phyloP scores from a whole-genome alignment of 495 filamentous ascomycete genomes.

The Talaromyces ruber region DNA sequence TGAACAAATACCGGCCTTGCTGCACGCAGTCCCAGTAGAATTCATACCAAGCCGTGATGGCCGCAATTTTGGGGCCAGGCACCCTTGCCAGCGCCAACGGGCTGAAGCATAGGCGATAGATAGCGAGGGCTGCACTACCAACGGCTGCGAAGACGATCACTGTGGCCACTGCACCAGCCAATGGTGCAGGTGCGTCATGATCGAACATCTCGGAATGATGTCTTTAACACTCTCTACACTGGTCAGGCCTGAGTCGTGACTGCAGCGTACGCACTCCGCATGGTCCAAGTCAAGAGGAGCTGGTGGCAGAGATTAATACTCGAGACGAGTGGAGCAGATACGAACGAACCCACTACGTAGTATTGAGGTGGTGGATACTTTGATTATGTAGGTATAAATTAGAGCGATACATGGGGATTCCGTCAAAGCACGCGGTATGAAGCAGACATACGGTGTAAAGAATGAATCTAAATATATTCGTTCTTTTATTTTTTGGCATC shows the following conservation, averaged over 20 bases:
- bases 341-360: background rate
- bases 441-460: no score
- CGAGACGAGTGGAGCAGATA: background rate
- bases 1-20: slow-evolving; percentile 15
- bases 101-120: slow-evolving; percentile 32
- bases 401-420: no score
- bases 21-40: slow-evolving; percentile 18
- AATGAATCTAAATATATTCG: no score
- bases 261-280: background rate
- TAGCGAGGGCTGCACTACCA: slow-evolving; percentile 1
- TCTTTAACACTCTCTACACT: background rate
- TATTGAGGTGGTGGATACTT: background rate
- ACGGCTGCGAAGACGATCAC: background rate
- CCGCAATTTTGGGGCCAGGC: slow-evolving; percentile 40
- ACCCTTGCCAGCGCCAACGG: slow-evolving; percentile 33
- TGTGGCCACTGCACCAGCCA: background rate
- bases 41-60: slow-evolving; percentile 24
- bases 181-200: background rate
- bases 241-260: background rate
- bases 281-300: background rate
- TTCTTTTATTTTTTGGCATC: no score
- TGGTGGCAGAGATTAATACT: background rate
- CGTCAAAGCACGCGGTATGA: background rate
- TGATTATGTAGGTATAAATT: no score
- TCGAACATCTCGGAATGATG: background rate